Evolutionary conservation across 1,139 yeast genomes (phyloP).

Genomic region (Kodamaea suecica): DNA sequence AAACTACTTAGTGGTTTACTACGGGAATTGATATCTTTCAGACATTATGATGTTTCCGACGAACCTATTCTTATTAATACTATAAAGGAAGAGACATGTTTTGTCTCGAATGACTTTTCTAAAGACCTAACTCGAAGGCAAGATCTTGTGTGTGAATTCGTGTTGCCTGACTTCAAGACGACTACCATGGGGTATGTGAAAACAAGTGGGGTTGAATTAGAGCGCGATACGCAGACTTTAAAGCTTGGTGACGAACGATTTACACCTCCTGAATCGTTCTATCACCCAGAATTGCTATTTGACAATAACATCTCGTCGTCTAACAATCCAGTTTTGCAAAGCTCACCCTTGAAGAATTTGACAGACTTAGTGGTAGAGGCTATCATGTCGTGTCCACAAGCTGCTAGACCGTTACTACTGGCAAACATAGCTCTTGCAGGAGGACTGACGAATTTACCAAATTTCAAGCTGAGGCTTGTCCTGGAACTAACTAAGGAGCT

Average conservation of each 20-base stretch:
- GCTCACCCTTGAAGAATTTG: conserved; percentile 65
- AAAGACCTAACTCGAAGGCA: conserved; percentile 44
- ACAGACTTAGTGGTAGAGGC: conserved; percentile 76
- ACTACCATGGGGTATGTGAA: conserved; percentile 65
- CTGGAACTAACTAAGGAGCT: conserved; percentile 62
- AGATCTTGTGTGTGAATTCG: conserved; percentile 53
- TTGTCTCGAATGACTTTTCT: conserved; percentile 65
- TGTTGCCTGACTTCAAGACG: conserved; percentile 83
- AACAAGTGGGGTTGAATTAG: conserved; percentile 28
- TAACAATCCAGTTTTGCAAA: conserved; percentile 31
- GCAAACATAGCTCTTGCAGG: conserved; percentile 82
- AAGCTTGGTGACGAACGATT: conserved; percentile 79
- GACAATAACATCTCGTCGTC: conserved; percentile 34
- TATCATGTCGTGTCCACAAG: conserved; percentile 68
- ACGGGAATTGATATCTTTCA: conserved; percentile 79
- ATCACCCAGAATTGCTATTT: conserved; percentile 72
- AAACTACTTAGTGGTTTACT: conserved; percentile 76
- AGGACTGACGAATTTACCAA: conserved; percentile 72
- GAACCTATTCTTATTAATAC: conserved; percentile 83
- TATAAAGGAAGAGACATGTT: conserved; percentile 79
- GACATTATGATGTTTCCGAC: conserved; percentile 92
- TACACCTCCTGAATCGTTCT: conserved; percentile 79
- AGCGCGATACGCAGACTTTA: conserved; percentile 59
- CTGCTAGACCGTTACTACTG: conserved; percentile 70
- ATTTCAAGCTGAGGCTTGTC: conserved; percentile 59